Evolutionary conservation across 176 grass and related monocot species (phyloP), one percentile per base, ranked within the genome.

Genomic region (Zea mays): DNA sequence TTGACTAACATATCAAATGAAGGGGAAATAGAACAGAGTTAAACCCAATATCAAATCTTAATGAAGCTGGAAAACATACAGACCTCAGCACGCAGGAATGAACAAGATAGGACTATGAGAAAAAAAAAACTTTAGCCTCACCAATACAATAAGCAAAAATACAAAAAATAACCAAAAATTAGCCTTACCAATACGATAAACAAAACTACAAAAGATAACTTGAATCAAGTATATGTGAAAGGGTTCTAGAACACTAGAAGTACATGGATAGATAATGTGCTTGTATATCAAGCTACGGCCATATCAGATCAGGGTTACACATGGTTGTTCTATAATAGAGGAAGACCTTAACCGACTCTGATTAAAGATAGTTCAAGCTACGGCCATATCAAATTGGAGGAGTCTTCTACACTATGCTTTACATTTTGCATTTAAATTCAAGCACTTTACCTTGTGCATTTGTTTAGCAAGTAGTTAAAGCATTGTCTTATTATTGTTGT

Each of bases 61-160:
- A 62, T 37, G 42, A 73, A 73, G 69, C 3, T 43, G 50, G 39
- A 72, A 14, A 33, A 3, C 10, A 38, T 48, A 47, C 36, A 48
- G 27, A 34, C 6, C 46, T 56, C 37, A 57, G n/a, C 20, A 10
- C 44, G 44, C 27, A 63, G 43, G 44, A 50, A 62, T 63, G 45
- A 80, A 69, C 20, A 14, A 72, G 12, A 51, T 63, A 73, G 8
- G 35, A 58, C 40, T 20, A 58, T 15, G 13, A n/a, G 50, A 5
- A 3, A 7, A n/a, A 7, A n/a, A 73, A 72, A 57, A 20, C 49
- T 20, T 47, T 35, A 71, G 10, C 36, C 42, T 55, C 33, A 82
- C 9, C 47, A 65, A 55, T 45, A 35, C 17, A 63, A 19, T 64
- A 79, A 69, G 44, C 64, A 79, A 45, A 45, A 68, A 40, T 67